Percentiles rank a stretch among this genome's conserved stretches.
Conservation (phyloP, 768 basidiomycete genomes). For the Rhizopogon salebrosus region DNA sequence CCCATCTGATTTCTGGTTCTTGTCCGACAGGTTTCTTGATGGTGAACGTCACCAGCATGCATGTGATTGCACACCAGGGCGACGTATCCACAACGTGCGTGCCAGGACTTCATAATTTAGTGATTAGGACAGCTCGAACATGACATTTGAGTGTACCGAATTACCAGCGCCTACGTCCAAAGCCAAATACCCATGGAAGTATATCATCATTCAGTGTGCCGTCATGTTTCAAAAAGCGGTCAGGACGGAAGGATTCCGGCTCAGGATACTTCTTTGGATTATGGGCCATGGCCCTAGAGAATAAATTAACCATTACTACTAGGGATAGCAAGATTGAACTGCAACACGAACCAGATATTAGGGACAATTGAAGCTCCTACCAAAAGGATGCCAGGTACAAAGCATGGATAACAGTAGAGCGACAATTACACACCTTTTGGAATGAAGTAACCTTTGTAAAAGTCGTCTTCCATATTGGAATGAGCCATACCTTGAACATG, state of each 20-base stretch:
- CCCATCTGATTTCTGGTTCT: slow-evolving; percentile 13
- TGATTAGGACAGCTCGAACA: not conserved
- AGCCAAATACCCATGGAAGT: slow-evolving; percentile 9
- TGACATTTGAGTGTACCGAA: not conserved
- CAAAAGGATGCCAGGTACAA: not conserved
- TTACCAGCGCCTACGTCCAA: slow-evolving; percentile 8
- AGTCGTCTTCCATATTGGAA: slow-evolving; percentile 13
- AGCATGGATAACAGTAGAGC: not conserved
- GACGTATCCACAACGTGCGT: slow-evolving; percentile 6
- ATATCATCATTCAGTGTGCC: slow-evolving; percentile 7
- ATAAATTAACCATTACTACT: too few species aligned
- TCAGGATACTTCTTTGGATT: slow-evolving; percentile 8
- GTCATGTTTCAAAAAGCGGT: slow-evolving; percentile 9
- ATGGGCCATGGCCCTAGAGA: slow-evolving; percentile 8
- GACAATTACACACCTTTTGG: slow-evolving; percentile 23
- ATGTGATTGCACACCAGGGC: slow-evolving; percentile 4
- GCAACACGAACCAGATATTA: slow-evolving; percentile 8
- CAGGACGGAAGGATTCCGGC: slow-evolving; percentile 3
- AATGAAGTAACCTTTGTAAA: slow-evolving; percentile 21
- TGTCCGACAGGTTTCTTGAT: slow-evolving; percentile 12
- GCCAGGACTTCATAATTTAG: not conserved
- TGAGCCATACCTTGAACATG: slow-evolving; percentile 16
- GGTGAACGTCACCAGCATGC: slow-evolving; percentile 11
- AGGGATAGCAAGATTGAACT: not conserved
- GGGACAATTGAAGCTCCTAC: slow-evolving; percentile 8